Percentiles rank a stretch among this genome's conserved stretches.
Evolutionary conservation across 2,329 filamentous ascomycete species (phyloP).

Genomic region (Stemphylium beticola): DNA sequence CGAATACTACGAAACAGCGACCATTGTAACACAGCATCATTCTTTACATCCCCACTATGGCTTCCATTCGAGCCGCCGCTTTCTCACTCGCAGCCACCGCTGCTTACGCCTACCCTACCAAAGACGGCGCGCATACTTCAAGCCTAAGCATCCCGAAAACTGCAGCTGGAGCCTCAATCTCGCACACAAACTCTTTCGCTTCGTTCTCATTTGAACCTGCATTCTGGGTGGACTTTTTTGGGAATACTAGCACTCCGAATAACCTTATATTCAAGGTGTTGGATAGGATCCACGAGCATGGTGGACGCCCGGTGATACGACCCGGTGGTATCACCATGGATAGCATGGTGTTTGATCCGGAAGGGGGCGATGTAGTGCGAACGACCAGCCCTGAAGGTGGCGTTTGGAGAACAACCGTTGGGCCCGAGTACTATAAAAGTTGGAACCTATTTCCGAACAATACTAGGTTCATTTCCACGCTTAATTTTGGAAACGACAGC

Average conservation of each 20-base stretch:
- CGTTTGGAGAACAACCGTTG: constrained; percentile 16
- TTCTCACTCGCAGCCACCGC: background rate
- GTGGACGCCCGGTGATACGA: constrained; percentile 15
- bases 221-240: constrained; percentile 22
- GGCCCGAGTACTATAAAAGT: constrained; percentile 14
- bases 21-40: background rate
- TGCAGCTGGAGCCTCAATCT: constrained; percentile 12
- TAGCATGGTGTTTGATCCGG: constrained; percentile 14
- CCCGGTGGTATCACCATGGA: constrained; percentile 19
- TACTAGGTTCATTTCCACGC: constrained; percentile 16
- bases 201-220: constrained; percentile 18
- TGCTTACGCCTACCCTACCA: constrained; percentile 2
- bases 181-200: constrained; percentile 15
- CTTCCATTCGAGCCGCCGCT: background rate
- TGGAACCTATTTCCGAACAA: constrained; percentile 18
- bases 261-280: constrained; percentile 10
- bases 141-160: constrained; percentile 8
- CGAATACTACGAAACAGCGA: background rate
- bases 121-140: background rate
- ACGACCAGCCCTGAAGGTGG: constrained; percentile 14
- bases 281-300: constrained; percentile 14
- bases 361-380: constrained; percentile 10
- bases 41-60: background rate
- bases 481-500: constrained; percentile 18
- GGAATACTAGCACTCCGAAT: constrained; percentile 13